Base-by-base conservation (phyloP, 495 filamentous ascomycete species). In the Penicillium roqueforti region DNA sequence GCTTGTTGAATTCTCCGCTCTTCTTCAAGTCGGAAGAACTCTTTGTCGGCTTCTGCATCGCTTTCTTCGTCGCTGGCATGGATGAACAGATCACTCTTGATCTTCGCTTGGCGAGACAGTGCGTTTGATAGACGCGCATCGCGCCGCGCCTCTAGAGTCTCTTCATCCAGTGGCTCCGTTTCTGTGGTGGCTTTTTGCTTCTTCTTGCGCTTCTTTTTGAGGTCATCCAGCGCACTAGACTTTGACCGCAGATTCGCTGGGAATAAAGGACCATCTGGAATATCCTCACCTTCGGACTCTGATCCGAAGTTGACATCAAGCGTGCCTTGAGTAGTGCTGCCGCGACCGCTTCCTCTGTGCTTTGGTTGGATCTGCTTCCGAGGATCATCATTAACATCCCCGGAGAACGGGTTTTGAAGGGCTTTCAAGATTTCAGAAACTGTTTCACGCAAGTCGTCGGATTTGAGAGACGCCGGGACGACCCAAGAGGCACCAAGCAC, bases 1-100 rank as follows among this genome's bases (percentile, higher is more conserved):
- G 68, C 69, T 53, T 83, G 79, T 32, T 69, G 66, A 54, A 76
- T 71, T 54, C 84, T 69, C 54, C 77, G 69, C 53, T 79, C 70
- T 66, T 80, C 77, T 68, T 93, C 88, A n/a, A 76, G 70, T 6
- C 64, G 77, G 71, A 91, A 95, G 67, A 93, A 95, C 37, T 79
- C 79, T 49, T 66, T 68, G 61, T 88, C 82, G 36, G 74, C 73
- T 45, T 86, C 84, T 31, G 78, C 83, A 49, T 87, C 86, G n/a
- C 77, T 82, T 55, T 95, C 89, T 51, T 93, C 90, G 55, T 90
- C 88, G 65, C 84, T 88, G 32, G 83, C 81, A 55, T 85, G 78
- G 32, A 98, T 86, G 66, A 83, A 95, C 36, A 92, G 68, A 18
- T 83, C 82, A 64, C 87, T 91, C 77, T 96, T 97, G 67, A 95